Base-by-base conservation (phyloP, 495 filamentous ascomycete genomes). In the Neurospora terricola region DNA sequence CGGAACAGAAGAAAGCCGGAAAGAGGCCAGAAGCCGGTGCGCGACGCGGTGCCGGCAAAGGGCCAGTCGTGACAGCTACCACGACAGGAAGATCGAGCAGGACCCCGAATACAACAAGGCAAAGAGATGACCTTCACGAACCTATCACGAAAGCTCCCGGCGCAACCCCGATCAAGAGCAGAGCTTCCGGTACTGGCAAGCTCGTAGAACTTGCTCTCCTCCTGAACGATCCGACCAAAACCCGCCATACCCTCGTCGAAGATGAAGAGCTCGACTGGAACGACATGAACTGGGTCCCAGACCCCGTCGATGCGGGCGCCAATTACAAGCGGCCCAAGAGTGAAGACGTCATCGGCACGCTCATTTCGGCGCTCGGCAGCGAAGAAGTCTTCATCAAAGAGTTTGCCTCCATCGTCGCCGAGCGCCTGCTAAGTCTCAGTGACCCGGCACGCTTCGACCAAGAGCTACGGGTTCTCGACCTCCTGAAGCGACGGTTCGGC, bases 371-470 rank as follows among this genome's bases (percentile, higher is more conserved):
- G 1, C 94, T 96, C 74, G 94, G 97, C 34, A 90, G 91, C 43
- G 90, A 93, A 82, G 91, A 96, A 68, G 88, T 92, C 3, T 98
- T 98, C 79, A 93, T 97, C 79, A 95, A 94, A 78, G 96, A 98
- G 80, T 90, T 99, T 75, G 92, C 95, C 74, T 88, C 87, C 27
- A 91, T 97, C 68, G 85, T 99, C 12, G 92, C 91, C 3, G 92
- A 94, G 71, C 90, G 93, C 39, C 83, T 99, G 27, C 85, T 99
- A 1, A 88, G 88, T 54, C 54, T 34, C 54, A 66, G 54, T 18
- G 87, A 90, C n/a, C 89, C 91, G 70, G 79, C 84, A 0, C 84
- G 89, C 10, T 95, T 91, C 73, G 89, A 92, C 66, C 91, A 92
- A 81, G 94, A 97, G 77, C 74, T 86, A 18, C 82, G 83, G 37